These are phyloP conservation scores for Sphagnum contortum DNA, from an alignment of 225 moss, liverwort and hornwort genomes.

Conservation along the genomic window DNA sequence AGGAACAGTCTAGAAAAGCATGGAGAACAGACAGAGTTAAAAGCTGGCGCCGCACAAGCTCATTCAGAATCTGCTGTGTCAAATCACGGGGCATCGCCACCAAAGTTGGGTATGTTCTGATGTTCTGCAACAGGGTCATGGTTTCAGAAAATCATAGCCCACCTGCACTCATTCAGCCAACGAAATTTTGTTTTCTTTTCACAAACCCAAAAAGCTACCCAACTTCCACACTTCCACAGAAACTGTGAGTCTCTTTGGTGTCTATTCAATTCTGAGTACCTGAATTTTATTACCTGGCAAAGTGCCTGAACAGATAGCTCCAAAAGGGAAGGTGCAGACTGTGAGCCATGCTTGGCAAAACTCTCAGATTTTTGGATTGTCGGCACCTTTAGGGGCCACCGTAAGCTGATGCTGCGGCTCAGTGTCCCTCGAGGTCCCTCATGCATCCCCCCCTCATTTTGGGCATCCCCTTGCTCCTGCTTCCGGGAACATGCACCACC, in stretches of 20 bases:
- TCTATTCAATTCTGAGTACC: too few relatives aligned
- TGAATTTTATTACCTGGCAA: conserved; percentile 37
- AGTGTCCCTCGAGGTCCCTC: conserved; percentile 39
- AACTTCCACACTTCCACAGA: neutral
- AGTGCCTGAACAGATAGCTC: conserved; percentile 57
- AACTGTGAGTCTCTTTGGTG: neutral
- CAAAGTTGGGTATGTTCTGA: conserved; percentile 43
- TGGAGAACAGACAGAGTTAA: conserved; percentile 39
- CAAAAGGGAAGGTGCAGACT: conserved; percentile 33
- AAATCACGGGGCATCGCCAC: conserved; percentile 60
- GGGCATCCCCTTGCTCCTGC: conserved; percentile 43
- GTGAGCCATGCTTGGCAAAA: conserved; percentile 14
- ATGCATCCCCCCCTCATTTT: conserved; percentile 36
- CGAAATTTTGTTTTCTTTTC: neutral
- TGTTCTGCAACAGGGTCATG: conserved; percentile 21
- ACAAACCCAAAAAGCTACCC: neutral
- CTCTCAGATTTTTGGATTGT: conserved; percentile 18
- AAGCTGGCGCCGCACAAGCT: conserved; percentile 61
- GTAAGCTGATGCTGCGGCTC: conserved; percentile 73
- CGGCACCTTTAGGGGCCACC: conserved; percentile 64
- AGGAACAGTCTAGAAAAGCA: conserved; percentile 52
- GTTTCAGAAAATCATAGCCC: neutral
- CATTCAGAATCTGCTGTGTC: conserved; percentile 73
- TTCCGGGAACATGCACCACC: conserved; percentile 81
- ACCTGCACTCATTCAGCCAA: neutral